A percentile compares a stretch with the other conserved stretches of the same genome.
Evolutionary conservation across 2,329 filamentous ascomycete genomes (phyloP).

Genomic region (Pseudogymnoascus sp.): DNA sequence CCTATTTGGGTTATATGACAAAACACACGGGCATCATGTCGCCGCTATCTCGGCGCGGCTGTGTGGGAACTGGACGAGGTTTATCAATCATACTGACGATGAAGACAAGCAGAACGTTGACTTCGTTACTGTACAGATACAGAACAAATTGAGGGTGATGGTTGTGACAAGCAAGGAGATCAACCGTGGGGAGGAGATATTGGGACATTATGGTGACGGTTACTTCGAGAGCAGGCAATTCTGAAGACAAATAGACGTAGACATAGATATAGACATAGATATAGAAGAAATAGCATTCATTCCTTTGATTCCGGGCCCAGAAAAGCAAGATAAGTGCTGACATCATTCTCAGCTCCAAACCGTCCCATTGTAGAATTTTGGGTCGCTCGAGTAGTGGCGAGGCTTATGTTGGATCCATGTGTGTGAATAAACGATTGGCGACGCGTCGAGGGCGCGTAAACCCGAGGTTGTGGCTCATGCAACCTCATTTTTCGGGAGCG

Average conservation of each 20-base stretch:
- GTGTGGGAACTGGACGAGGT: conserved; percentile 1
- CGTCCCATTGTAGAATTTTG: background rate
- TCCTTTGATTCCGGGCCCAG: background rate
- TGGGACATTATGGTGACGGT: background rate
- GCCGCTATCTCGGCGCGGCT: background rate
- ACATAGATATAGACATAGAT: background rate
- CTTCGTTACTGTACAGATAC: background rate
- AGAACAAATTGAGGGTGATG: background rate
- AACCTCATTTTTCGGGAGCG: background rate
- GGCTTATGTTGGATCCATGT: background rate
- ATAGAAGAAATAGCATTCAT: background rate
- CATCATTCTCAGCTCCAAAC: background rate
- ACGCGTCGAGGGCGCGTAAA: background rate
- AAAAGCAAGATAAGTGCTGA: background rate
- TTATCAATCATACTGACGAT: background rate
- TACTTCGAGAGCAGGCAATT: background rate
- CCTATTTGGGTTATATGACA: background rate
- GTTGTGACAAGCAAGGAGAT: background rate
- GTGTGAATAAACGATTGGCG: background rate
- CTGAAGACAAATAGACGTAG: background rate
- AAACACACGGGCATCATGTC: background rate
- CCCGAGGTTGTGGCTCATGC: background rate
- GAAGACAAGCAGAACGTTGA: background rate
- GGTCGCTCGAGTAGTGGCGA: background rate
- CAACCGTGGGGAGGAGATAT: background rate